Conservation (phyloP, 306 rosid genomes). For the Trifolium subterraneum region DNA sequence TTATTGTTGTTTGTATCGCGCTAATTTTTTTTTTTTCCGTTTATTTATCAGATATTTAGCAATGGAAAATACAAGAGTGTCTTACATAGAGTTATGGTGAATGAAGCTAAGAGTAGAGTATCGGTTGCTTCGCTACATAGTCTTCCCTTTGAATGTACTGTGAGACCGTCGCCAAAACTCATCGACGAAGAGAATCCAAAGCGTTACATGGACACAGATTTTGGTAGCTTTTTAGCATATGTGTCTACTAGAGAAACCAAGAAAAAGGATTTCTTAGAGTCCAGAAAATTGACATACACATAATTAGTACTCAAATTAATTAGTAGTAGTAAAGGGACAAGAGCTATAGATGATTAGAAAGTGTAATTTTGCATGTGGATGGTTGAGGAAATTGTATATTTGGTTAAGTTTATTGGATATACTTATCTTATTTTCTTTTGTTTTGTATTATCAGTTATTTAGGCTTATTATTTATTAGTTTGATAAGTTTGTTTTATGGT, state of each 20-base stretch:
- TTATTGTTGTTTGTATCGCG: background rate
- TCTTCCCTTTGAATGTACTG: slow-evolving; percentile 54
- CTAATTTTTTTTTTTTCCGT: background rate
- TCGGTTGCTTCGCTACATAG: slow-evolving; percentile 83
- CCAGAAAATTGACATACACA: slow-evolving; percentile 60
- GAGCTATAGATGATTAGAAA: background rate
- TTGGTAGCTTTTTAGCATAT: slow-evolving; percentile 60
- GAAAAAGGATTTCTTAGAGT: slow-evolving; percentile 71
- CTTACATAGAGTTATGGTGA: slow-evolving; percentile 81
- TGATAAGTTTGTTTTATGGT: too few relatives aligned
- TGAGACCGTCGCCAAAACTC: slow-evolving; percentile 65
- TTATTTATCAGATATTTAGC: slow-evolving; percentile 68
- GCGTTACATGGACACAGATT: slow-evolving; percentile 81
- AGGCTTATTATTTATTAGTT: too few relatives aligned
- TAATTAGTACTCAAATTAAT: background rate
- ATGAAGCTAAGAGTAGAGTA: slow-evolving; percentile 55
- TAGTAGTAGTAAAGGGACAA: background rate
- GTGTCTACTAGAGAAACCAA: slow-evolving; percentile 63
- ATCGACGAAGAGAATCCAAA: slow-evolving; percentile 70
- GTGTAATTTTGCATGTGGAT: background rate
- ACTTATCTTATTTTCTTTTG: too few relatives aligned
- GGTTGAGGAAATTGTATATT: background rate
- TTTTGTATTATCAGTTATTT: too few relatives aligned
- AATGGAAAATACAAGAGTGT: slow-evolving; percentile 90
- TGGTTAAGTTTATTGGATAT: too few relatives aligned